phyloP scores from a whole-genome alignment of 2,329 filamentous ascomycete genomes.

The Aspergillus sp. region DNA sequence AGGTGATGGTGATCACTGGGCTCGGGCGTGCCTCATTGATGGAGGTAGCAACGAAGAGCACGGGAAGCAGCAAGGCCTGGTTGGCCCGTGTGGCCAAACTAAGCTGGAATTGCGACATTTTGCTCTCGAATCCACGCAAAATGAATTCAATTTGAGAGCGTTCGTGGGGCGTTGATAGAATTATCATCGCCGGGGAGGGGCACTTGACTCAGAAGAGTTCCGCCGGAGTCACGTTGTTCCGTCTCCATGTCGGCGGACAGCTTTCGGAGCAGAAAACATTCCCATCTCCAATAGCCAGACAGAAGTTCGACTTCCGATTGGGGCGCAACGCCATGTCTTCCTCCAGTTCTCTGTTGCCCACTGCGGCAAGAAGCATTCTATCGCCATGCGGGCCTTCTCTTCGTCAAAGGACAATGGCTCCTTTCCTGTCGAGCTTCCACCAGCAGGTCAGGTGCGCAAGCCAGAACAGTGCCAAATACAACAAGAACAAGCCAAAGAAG shows the following conservation, averaged over 20 bases:
- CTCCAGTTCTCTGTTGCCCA: constrained; percentile 28
- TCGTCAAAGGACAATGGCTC: constrained; percentile 24
- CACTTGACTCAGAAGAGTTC: constrained; percentile 15
- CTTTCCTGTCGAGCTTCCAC: constrained; percentile 23
- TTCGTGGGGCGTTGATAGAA: neutral
- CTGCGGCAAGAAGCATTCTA: constrained; percentile 28
- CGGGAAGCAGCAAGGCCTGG: constrained; percentile 36
- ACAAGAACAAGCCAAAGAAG: constrained; percentile 35
- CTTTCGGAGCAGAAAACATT: constrained; percentile 30
- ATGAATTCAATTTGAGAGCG: constrained; percentile 1
- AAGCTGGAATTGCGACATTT: constrained; percentile 29
- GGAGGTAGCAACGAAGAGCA: constrained; percentile 36
- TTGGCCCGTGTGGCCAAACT: constrained; percentile 37
- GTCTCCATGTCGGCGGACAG: constrained; percentile 16
- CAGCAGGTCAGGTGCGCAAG: constrained; percentile 32
- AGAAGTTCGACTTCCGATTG: neutral
- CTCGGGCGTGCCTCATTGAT: constrained; percentile 33
- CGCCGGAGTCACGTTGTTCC: constrained; percentile 29
- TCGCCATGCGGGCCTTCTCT: constrained; percentile 27
- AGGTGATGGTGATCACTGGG: constrained; percentile 31
- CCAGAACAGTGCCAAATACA: constrained; percentile 28
- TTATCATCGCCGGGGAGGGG: constrained; percentile 16
- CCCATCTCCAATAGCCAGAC: neutral
- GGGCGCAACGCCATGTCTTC: constrained; percentile 28
- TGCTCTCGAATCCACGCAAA: constrained; percentile 8